Evolutionary conservation across 164 flowering plant genomes (phyloP).

Genomic region (Tetracentron sinense): DNA sequence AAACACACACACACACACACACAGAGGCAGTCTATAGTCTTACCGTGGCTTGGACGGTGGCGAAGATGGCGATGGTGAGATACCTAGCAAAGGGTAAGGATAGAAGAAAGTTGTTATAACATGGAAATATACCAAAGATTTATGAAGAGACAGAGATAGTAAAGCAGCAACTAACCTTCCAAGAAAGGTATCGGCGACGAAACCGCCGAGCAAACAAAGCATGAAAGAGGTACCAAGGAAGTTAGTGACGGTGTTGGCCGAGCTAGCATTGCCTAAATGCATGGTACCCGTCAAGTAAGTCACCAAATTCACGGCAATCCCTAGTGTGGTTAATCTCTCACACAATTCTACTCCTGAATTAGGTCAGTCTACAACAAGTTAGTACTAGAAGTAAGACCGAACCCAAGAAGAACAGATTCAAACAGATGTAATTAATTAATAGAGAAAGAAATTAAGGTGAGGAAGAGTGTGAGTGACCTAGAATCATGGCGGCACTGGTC

Average conservation of each 20-base stretch:
- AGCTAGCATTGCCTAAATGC: constrained; percentile 78
- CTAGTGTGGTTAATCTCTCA: constrained; percentile 82
- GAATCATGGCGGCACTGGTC: constrained; percentile 83
- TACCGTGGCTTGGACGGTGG: constrained; percentile 80
- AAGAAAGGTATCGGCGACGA: constrained; percentile 84
- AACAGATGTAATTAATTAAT: not conserved
- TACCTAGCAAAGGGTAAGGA: constrained; percentile 41
- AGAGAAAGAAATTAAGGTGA: not conserved
- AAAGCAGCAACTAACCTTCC: constrained; percentile 50
- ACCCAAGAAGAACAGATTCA: not conserved
- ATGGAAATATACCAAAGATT: too few relatives aligned
- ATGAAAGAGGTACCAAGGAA: constrained; percentile 92
- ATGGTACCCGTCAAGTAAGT: constrained; percentile 79
- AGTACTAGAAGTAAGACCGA: not conserved
- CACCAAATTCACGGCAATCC: constrained; percentile 86
- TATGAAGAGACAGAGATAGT: not conserved
- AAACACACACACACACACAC: too few relatives aligned
- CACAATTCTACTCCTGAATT: constrained; percentile 69
- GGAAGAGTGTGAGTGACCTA: constrained; percentile 40
- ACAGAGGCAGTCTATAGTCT: constrained; percentile 2
- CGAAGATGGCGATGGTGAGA: constrained; percentile 76
- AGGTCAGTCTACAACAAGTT: not conserved
- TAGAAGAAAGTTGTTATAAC: too few relatives aligned
- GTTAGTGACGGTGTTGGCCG: constrained; percentile 89
- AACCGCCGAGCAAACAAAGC: constrained; percentile 88